phyloP scores from a whole-genome alignment of 78 protist genomes.

The Chrysochromulina parva region DNA sequence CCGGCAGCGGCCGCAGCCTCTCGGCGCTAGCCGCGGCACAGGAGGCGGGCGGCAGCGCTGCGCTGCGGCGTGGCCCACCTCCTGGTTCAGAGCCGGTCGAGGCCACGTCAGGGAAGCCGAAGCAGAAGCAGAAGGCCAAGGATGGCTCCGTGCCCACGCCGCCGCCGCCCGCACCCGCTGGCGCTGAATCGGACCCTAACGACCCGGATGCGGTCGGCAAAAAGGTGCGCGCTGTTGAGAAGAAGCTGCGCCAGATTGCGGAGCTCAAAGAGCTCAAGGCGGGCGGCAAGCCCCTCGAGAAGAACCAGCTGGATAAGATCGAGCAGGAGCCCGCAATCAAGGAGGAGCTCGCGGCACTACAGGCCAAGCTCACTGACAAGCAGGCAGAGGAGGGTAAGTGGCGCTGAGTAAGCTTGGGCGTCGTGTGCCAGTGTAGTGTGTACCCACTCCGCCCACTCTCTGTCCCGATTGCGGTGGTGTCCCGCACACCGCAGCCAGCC shows the following conservation, averaged over 20 bases:
- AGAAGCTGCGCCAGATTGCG: conserved; percentile 20
- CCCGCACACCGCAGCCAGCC: too few species aligned
- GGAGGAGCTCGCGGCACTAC: background rate
- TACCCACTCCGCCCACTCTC: too few species aligned
- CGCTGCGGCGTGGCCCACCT: background rate
- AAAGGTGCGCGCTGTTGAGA: background rate
- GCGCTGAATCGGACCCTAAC: too few species aligned
- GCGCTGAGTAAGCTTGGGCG: background rate
- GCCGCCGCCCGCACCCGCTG: too few species aligned
- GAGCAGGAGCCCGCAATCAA: background rate
- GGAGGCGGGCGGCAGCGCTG: background rate
- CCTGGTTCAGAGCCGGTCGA: background rate
- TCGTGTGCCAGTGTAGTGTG: too few species aligned
- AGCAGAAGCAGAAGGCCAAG: too few species aligned
- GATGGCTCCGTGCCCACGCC: too few species aligned
- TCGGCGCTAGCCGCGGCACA: background rate
- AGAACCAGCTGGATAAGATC: conserved; percentile 26
- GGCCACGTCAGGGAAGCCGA: background rate
- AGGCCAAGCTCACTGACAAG: background rate
- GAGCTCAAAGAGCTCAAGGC: conserved; percentile 16
- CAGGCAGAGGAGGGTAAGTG: background rate
- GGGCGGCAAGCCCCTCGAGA: conserved; percentile 12
- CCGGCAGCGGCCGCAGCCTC: background rate
- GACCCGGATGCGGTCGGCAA: too few species aligned
- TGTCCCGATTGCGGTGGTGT: too few species aligned